Conservation (phyloP, 768 basidiomycete species). For the Collybia nuda region DNA sequence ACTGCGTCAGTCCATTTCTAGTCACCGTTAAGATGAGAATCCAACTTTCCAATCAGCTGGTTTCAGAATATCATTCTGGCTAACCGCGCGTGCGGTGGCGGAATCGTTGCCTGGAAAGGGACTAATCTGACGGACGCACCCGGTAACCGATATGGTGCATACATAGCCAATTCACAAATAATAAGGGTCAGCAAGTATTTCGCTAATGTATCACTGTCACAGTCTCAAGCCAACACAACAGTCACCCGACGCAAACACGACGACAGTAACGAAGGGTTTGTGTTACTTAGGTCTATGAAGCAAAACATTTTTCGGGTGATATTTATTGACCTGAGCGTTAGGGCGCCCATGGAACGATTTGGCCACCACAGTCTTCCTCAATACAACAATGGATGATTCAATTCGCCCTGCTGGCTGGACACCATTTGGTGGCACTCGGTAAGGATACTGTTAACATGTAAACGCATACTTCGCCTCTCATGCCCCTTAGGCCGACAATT, state of each 20-base stretch:
- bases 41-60: constrained; percentile 36
- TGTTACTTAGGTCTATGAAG: constrained; percentile 47
- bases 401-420: constrained; percentile 51
- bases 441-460: neutral
- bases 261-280: constrained; percentile 37
- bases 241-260: constrained; percentile 61
- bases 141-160: constrained; percentile 53
- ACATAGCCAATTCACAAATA: constrained; percentile 53
- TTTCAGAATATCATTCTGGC: constrained; percentile 60
- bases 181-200: constrained; percentile 42
- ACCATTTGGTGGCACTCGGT: constrained; percentile 45
- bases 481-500: constrained; percentile 37
- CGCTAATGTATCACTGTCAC: neutral
- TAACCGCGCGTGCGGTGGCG: constrained; percentile 65
- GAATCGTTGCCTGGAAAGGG: constrained; percentile 65
- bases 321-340: constrained; percentile 11
- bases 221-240: constrained; percentile 13
- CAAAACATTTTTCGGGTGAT: neutral
- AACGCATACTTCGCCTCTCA: neutral
- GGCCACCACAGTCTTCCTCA: constrained; percentile 52
- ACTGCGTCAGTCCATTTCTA: constrained; percentile 42
- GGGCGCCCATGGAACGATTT: constrained; percentile 65
- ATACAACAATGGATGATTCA: constrained; percentile 58
- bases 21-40: neutral
- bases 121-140: constrained; percentile 51